Evolutionary conservation across 2,329 filamentous ascomycete genomes (phyloP).

Genomic region (Ophiostoma australiae): DNA sequence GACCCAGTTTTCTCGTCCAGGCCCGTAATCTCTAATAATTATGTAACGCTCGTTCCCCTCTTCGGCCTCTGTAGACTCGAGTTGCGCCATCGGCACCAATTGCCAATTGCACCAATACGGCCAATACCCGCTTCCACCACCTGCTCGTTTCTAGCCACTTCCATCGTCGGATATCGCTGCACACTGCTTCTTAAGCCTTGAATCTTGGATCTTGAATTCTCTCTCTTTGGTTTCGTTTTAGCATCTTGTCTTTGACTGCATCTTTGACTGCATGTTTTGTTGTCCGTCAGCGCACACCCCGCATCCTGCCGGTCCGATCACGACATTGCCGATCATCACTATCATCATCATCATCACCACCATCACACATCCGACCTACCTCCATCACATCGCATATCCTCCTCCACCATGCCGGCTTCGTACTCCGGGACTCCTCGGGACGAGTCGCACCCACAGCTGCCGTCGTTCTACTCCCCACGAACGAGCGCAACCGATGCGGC

Average conservation of each 20-base stretch:
- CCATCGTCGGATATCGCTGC: not conserved
- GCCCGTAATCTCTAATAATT: not conserved
- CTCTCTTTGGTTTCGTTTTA: not conserved
- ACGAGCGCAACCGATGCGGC: constrained; percentile 24
- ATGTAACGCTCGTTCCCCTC: constrained; percentile 7
- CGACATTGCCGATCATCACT: not conserved
- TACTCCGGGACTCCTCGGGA: not conserved
- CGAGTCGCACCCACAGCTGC: constrained; percentile 17
- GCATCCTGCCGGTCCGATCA: not conserved
- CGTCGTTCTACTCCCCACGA: constrained; percentile 27
- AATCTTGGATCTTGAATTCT: not conserved
- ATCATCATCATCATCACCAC: not conserved
- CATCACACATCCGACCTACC: not conserved
- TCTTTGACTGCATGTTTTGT: not conserved
- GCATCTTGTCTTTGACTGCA: not conserved
- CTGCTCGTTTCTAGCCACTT: constrained; percentile 13
- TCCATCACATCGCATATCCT: not conserved
- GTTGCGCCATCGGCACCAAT: constrained; percentile 5
- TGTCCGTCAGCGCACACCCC: not conserved
- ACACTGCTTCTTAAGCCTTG: not conserved
- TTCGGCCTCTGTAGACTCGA: not conserved
- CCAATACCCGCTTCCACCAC: constrained; percentile 3
- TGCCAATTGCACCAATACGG: constrained; percentile 10
- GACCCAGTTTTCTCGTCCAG: not conserved
- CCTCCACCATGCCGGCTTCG: constrained; percentile 15